Evolutionary conservation across 495 filamentous ascomycete species (phyloP).

Genomic region (Penicillium alfredii): DNA sequence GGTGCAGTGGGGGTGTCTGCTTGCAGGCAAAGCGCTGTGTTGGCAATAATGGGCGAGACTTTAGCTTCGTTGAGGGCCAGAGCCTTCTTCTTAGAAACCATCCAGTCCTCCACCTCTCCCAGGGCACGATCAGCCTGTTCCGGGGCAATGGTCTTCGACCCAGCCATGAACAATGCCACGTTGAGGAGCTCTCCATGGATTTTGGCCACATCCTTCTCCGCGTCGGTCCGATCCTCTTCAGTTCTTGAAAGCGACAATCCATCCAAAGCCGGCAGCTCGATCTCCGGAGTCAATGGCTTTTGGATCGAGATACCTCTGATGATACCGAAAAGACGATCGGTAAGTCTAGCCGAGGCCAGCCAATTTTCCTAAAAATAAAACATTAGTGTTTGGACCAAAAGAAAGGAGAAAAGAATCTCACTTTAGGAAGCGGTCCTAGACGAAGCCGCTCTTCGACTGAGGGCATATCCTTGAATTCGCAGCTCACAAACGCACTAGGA

Average conservation of each 20-base stretch:
- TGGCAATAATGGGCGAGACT: conserved; percentile 18
- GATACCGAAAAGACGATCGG: conserved; percentile 31
- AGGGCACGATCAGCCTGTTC: conserved; percentile 30
- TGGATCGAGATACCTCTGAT: conserved; percentile 30
- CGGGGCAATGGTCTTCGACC: conserved; percentile 28
- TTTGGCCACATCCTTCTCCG: conserved; percentile 29
- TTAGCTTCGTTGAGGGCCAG: conserved; percentile 18
- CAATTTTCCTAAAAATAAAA: conserved; percentile 28
- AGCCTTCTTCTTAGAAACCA: conserved; percentile 22
- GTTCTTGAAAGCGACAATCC: conserved; percentile 17
- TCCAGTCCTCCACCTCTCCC: conserved; percentile 30
- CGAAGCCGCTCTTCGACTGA: conserved; percentile 39
- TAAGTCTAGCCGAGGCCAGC: conserved; percentile 32
- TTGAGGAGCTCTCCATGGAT: conserved; percentile 31
- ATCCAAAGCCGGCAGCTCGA: conserved; percentile 26
- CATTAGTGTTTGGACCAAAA: neutral
- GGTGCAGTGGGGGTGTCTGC: conserved; percentile 26
- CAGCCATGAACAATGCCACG: conserved; percentile 30
- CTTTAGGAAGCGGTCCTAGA: conserved; percentile 36
- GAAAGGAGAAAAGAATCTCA: conserved; percentile 13
- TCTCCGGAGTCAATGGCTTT: conserved; percentile 25
- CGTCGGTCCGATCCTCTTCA: conserved; percentile 28
- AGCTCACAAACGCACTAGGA: conserved; percentile 42
- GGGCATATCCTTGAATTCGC: conserved; percentile 33
- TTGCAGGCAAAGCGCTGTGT: conserved; percentile 22